A percentile compares a stretch with the other conserved stretches of the same genome.
Evolutionary conservation across 805 yeast genomes (phyloP).

Genomic region (Pichia nakasei): DNA sequence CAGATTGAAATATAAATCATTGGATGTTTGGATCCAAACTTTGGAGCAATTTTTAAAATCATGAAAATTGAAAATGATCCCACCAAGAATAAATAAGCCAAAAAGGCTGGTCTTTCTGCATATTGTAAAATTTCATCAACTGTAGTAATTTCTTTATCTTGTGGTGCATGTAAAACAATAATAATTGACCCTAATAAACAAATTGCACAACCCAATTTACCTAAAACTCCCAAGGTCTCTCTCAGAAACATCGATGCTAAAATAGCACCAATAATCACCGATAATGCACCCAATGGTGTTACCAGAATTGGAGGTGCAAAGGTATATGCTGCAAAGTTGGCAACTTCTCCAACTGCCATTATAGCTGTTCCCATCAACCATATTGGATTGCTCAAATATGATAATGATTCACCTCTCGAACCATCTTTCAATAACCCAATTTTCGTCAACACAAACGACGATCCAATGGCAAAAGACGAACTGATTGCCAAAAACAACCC

Average conservation of each 20-base stretch:
- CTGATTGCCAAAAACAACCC: slow-evolving; percentile 84
- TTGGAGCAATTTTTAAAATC: slow-evolving; percentile 79
- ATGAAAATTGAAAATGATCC: slow-evolving; percentile 60
- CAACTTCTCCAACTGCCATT: slow-evolving; percentile 87
- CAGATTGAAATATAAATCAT: slow-evolving; percentile 86
- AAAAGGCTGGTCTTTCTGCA: slow-evolving; percentile 71
- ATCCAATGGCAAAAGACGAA: slow-evolving; percentile 83
- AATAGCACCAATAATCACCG: slow-evolving; percentile 88
- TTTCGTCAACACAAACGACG: slow-evolving; percentile 83
- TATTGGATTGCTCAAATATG: slow-evolving; percentile 72
- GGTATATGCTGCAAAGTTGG: slow-evolving; percentile 90
- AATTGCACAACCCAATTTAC: slow-evolving; percentile 88
- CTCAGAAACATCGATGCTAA: slow-evolving; percentile 76
- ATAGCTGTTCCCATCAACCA: slow-evolving; percentile 94
- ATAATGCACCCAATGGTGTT: slow-evolving; percentile 84
- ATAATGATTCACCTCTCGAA: slow-evolving; percentile 60
- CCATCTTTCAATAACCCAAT: slow-evolving; percentile 69
- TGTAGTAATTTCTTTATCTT: slow-evolving; percentile 82
- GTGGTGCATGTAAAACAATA: slow-evolving; percentile 86
- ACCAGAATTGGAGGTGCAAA: slow-evolving; percentile 92
- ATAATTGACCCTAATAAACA: slow-evolving; percentile 83
- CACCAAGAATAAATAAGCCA: slow-evolving; percentile 58
- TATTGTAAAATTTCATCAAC: slow-evolving; percentile 80
- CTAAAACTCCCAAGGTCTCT: slow-evolving; percentile 81
- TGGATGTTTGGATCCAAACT: slow-evolving; percentile 71